phyloP scores from a whole-genome alignment of 306 rosid species.

The Inga laurina region DNA sequence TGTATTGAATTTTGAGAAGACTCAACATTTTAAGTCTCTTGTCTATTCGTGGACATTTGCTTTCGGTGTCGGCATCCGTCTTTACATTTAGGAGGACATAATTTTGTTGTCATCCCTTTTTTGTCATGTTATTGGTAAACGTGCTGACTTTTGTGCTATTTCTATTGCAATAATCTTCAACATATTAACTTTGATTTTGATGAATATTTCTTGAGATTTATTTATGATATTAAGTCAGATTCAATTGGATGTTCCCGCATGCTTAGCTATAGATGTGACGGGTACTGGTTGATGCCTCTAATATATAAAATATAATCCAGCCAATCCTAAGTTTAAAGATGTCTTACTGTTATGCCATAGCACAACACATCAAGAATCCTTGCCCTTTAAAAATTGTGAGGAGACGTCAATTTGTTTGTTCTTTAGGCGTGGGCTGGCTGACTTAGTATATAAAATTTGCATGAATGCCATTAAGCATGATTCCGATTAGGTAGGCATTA shows the following conservation, averaged over 20 bases:
- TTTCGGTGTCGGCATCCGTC: neutral
- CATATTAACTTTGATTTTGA: neutral
- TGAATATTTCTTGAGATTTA: neutral
- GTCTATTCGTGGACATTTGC: neutral
- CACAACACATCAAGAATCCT: conserved; percentile 7
- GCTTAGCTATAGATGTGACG: conserved; percentile 9
- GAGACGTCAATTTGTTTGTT: conserved; percentile 35
- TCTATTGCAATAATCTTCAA: conserved; percentile 23
- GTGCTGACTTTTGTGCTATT: neutral
- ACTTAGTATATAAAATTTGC: conserved; percentile 32
- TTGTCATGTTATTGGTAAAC: neutral
- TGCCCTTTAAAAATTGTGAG: conserved; percentile 13
- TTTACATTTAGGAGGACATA: conserved; percentile 31
- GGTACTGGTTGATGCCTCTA: neutral
- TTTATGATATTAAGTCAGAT: neutral
- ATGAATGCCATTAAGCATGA: conserved; percentile 11
- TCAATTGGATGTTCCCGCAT: neutral
- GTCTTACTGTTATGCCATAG: neutral
- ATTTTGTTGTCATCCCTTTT: neutral
- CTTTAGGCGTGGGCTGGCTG: conserved; percentile 33
- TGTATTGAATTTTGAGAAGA: neutral
- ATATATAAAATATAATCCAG: neutral
- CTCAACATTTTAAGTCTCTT: neutral
- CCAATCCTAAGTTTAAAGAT: conserved; percentile 7
- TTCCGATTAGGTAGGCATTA: conserved; percentile 20